Conservation (phyloP, 108 stramenopile genomes). For the Phaeodactylum tricornutum region DNA sequence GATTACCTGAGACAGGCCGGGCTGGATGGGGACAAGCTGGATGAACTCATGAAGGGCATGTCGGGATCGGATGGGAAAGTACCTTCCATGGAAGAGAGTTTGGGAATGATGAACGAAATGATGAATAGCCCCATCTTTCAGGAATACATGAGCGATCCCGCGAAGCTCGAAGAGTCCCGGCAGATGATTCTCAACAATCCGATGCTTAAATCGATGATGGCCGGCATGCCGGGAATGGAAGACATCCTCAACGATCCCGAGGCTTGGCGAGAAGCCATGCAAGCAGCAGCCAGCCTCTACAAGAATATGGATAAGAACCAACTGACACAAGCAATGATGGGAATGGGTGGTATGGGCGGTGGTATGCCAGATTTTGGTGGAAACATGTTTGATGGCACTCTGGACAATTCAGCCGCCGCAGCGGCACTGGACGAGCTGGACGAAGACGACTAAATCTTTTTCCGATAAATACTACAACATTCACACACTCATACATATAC, state of each 20-base stretch:
- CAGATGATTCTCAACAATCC: constrained; percentile 78
- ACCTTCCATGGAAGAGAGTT: constrained; percentile 27
- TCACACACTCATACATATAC: too few relatives aligned
- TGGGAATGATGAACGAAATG: constrained; percentile 38
- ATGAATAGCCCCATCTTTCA: constrained; percentile 70
- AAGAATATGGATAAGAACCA: constrained; percentile 40
- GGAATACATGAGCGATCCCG: constrained; percentile 67
- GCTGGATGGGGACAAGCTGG: constrained; percentile 25
- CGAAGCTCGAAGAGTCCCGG: constrained; percentile 66
- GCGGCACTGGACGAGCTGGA: constrained; percentile 49
- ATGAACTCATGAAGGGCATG: constrained; percentile 44
- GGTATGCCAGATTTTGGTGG: constrained; percentile 14
- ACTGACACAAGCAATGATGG: constrained; percentile 36
- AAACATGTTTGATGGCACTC: constrained; percentile 19
- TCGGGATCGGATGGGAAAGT: constrained; percentile 15
- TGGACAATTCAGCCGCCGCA: constrained; percentile 6
- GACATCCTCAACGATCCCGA: constrained; percentile 57
- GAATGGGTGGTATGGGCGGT: constrained; percentile 15
- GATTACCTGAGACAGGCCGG: constrained; percentile 43
- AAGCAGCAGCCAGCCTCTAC: constrained; percentile 45
- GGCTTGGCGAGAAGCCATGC: constrained; percentile 55
- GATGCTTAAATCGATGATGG: constrained; percentile 71
- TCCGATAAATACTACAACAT: too few relatives aligned
- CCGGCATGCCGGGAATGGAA: constrained; percentile 71
- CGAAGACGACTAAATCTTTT: constrained; percentile 35